Base-by-base conservation (phyloP, 2,329 filamentous ascomycete genomes). In the Plenodomus lindquistii region DNA sequence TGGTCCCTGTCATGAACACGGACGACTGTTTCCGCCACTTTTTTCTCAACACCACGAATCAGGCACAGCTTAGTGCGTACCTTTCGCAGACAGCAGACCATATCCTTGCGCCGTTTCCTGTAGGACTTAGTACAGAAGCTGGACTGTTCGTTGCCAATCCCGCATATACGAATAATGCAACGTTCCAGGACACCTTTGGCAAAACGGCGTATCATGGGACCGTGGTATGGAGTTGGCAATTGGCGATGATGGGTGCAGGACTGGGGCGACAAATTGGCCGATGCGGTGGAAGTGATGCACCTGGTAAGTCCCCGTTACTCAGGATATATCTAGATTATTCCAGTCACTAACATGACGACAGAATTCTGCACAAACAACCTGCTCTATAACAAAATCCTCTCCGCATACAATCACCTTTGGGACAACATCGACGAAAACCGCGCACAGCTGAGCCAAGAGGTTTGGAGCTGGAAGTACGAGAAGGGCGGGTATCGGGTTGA, bases 21-120 rank as follows among this genome's bases (percentile, higher is more conserved):
- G 85, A 87, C 52, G 81, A 83, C 50, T 84, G 79, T 42, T 87
- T 86, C 72, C 81, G 83, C 1, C 79, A 81, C 46, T 86, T 85
- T 65, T 70, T 87, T 1, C 74, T 86, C 29, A 85, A 86, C 58
- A 77, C 79, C 0, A 84, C 82, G 1, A 76, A 85, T 39, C 74
- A 85, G 40, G 56, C 67, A 0, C 82, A 86, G 54, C 74, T 86
- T 1, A 83, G 79, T 0, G 52, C 71, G 0, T 85, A 84, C 59
- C 60, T 87, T 10, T 81, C 81, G 37, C 76, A 83, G 31, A 80
- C 80, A 0, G 81, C 83, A 0, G 80, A 81, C 31, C 78, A 83
- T 29, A 80, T 87, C 48, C 71, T 81, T 0, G 73, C 74, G 0
- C 79, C 81, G 0, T 87, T 85, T 57, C 84, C 84, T 0, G 77